Base-by-base conservation (phyloP, 148 eudicot species). In the Chenopodium berlandieri region DNA sequence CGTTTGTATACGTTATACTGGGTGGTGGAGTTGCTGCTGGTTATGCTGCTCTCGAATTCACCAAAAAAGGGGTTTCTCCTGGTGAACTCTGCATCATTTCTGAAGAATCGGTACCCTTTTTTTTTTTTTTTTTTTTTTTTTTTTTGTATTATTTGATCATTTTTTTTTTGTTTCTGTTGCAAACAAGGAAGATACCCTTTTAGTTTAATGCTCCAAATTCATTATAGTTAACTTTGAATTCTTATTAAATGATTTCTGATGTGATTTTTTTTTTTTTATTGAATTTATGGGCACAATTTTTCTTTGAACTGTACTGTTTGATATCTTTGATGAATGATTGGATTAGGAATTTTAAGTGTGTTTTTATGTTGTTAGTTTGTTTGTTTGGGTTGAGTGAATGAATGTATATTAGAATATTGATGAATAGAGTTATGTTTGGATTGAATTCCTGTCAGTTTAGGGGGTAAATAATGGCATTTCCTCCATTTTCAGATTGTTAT, bases 1-100 rank as follows among this genome's bases (percentile, higher is more conserved):
- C 98, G 30, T 95, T 93, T 75, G 92, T 93, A 83, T 95, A 93
- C 76, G 98, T 92, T 68, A 92, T 95, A 82, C 83, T 95, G 4
- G 98, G 98, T 20, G 98, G 98, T 75, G 98, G 98, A 46, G 98
- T 95, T 0, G 94, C 97, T 40, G 98, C 98, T 89, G 98, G 98
- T 6, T 95, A 93, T 71, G 98, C 98, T 0, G 94, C 98, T 78
- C 97, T 92, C 83, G 94, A 95, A 88, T 93, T 95, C 86, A 84
- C 87, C 47, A 86, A 81, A 31, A 75, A 80, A n/a, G 96, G 97
- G 5, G 94, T 95, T 31, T 87, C 92, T 77, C 88, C 87, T 70
- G 98, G 98, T 60, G 97, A 95, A 86, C 97, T 95, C 68, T 95
- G 98, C 74, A 93, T 95, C 91, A 93, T 95, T 78, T 93, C 98